These are phyloP conservation scores for Zygotorulaspora mrakii DNA, from an alignment of 1,139 yeast species.

Conservation along the genomic window DNA sequence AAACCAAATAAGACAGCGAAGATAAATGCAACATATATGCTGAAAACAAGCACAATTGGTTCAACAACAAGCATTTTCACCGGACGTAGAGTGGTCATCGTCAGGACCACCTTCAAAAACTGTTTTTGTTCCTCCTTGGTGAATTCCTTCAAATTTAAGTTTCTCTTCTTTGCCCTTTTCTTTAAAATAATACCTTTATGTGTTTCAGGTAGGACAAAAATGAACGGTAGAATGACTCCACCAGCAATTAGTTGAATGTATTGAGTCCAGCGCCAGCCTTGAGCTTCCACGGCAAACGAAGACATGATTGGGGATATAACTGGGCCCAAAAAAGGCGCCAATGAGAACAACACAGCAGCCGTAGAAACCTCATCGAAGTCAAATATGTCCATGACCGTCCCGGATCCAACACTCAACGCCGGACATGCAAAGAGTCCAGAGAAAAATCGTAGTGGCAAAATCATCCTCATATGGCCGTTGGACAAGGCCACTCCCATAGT, in stretches of 20 bases:
- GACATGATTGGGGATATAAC: slow-evolving; percentile 81
- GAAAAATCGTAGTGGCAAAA: slow-evolving; percentile 69
- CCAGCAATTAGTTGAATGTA: slow-evolving; percentile 75
- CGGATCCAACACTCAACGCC: slow-evolving; percentile 82
- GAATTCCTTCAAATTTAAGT: slow-evolving; percentile 44
- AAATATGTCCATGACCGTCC: slow-evolving; percentile 77
- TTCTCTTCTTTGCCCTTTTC: slow-evolving; percentile 57
- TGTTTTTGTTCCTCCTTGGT: slow-evolving; percentile 31
- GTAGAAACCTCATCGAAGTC: slow-evolving; percentile 58
- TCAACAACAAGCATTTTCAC: slow-evolving; percentile 61
- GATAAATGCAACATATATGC: slow-evolving; percentile 64
- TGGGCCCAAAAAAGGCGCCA: slow-evolving; percentile 76
- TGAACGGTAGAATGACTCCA: slow-evolving; percentile 59
- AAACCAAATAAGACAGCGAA: slow-evolving; percentile 75
- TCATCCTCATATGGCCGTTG: slow-evolving; percentile 48
- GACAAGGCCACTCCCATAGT: slow-evolving; percentile 74
- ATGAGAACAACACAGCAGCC: slow-evolving; percentile 67
- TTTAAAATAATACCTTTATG: slow-evolving; percentile 59
- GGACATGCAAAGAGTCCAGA: slow-evolving; percentile 82
- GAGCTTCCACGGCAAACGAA: slow-evolving; percentile 64
- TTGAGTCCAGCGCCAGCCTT: slow-evolving; percentile 75
- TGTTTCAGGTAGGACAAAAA: slow-evolving; percentile 62
- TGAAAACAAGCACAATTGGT: slow-evolving; percentile 65
- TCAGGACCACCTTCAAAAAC: slow-evolving; percentile 41
- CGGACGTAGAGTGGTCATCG: slow-evolving; percentile 55